Evolutionary conservation across 2,329 filamentous ascomycete species (phyloP), one percentile per base, ranked within the genome.

Genomic region (Diaporthe batatas): DNA sequence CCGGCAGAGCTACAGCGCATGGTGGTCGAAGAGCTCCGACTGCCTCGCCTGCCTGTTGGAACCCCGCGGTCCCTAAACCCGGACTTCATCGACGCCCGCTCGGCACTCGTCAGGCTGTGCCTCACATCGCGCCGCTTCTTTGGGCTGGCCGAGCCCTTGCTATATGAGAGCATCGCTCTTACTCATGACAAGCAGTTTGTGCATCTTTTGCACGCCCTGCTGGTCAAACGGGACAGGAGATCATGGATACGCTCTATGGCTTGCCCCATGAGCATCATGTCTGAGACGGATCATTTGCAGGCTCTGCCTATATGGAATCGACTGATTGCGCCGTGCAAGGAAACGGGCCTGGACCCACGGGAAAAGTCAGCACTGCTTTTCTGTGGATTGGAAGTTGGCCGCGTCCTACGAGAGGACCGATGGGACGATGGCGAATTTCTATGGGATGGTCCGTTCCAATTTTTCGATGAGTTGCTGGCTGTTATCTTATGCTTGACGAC

Each of bases 91-190:
- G 36, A 44, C 36, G 2, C 23, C 11, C 39, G 57, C 23, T 44
- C 36, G 34, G 57, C 57, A 10, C 39, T 62, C 57, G 23, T 21
- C 6, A 62, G 39, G n/a, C 8, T 44, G 23, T 62, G 57, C 57
- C 57, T 62, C 23, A 62, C 57, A 16, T 62, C 57, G 57, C 57
- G 57, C 21, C 57, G 6, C 39, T 25, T 44, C 39, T 16, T 44
- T 62, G 57, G 21, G 4, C 23, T 62, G 12, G 57, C 57, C 39
- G 57, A 62, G 8, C 57, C 57, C 10, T 10, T 62, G 23, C 57
- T 62, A 7, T 62, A 62, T 23, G 57, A 44, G 39, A 62, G 57
- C 23, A 62, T 62, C 0, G 57, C 57, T 6, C 57, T 62, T 39
- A 62, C 57, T 23, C 12, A 12, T 23, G 57, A 62, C 39, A 62